phyloP scores from a whole-genome alignment of 148 eudicot species.

The Rhododendron williamsianum region DNA sequence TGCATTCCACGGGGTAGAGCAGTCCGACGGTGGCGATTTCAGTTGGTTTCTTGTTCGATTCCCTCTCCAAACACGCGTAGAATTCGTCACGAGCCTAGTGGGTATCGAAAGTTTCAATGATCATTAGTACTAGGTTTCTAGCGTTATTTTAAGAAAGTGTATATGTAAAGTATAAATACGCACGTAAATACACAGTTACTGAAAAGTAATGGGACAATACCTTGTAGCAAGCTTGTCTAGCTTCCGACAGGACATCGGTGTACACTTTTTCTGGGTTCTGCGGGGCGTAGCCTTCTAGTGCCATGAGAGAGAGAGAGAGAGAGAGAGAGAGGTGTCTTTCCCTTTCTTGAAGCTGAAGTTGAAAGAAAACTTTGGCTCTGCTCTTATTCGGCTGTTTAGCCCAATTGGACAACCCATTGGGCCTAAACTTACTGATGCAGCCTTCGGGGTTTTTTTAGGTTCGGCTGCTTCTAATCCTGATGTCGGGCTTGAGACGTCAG shows the following conservation, averaged over 20 bases:
- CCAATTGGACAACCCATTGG: background rate
- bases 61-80: conserved; percentile 69
- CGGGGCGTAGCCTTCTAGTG: conserved; percentile 37
- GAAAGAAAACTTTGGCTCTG: background rate
- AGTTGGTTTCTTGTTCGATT: conserved; percentile 53
- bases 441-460: too few relatives aligned
- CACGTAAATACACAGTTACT: background rate
- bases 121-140: background rate
- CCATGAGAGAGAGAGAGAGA: conserved; percentile 18
- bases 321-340: background rate
- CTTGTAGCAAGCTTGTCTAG: conserved; percentile 63
- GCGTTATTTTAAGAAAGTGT: background rate
- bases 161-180: background rate
- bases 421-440: background rate
- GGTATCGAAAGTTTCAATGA: background rate
- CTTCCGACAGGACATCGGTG: conserved; percentile 56
- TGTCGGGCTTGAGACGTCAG: background rate
- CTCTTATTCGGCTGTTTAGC: background rate
- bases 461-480: background rate
- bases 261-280: conserved; percentile 33
- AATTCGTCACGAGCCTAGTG: conserved; percentile 74
- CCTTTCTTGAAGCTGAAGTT: background rate
- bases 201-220: conserved; percentile 12
- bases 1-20: conserved; percentile 71
- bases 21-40: conserved; percentile 74